Percentiles rank a stretch among this genome's conserved stretches.
These are phyloP conservation scores for Globisporangium radiosum DNA, from an alignment of 352 stramenopile species.

Conservation along the genomic window DNA sequence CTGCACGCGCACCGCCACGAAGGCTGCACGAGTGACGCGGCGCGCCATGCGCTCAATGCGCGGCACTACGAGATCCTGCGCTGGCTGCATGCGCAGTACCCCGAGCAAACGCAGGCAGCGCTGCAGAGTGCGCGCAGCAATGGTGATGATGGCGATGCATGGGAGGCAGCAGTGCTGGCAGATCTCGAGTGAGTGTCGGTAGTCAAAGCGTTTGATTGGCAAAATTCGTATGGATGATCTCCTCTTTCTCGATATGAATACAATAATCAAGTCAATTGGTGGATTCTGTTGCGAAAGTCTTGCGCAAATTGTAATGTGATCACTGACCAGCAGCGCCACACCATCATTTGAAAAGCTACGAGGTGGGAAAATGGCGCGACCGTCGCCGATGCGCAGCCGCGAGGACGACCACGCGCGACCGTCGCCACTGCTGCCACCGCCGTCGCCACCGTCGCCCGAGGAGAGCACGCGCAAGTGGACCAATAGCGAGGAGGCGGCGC, in stretches of 20 bases:
- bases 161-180: conserved; percentile 2
- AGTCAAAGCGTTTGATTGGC: no score
- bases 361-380: not conserved
- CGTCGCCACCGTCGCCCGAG: not conserved
- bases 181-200: not conserved
- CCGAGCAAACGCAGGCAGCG: not conserved
- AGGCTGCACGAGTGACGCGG: conserved; percentile 5
- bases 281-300: not conserved
- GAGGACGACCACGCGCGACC: not conserved
- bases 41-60: conserved; percentile 7
- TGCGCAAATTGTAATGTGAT: no score
- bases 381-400: not conserved
- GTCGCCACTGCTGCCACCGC: not conserved
- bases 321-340: no score
- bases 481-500: conserved; percentile 10
- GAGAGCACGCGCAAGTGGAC: conserved; percentile 15
- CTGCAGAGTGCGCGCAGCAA: not conserved
- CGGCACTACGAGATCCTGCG: conserved; percentile 11
- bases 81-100: conserved; percentile 7
- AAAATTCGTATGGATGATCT: not conserved
- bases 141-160: not conserved
- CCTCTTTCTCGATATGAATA: not conserved
- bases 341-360: no score
- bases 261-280: not conserved
- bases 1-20: conserved; percentile 13